Percentiles rank a stretch among this genome's conserved stretches.
phyloP scores from a whole-genome alignment of 352 stramenopile genomes.

The Pythium vanterpoolii region DNA sequence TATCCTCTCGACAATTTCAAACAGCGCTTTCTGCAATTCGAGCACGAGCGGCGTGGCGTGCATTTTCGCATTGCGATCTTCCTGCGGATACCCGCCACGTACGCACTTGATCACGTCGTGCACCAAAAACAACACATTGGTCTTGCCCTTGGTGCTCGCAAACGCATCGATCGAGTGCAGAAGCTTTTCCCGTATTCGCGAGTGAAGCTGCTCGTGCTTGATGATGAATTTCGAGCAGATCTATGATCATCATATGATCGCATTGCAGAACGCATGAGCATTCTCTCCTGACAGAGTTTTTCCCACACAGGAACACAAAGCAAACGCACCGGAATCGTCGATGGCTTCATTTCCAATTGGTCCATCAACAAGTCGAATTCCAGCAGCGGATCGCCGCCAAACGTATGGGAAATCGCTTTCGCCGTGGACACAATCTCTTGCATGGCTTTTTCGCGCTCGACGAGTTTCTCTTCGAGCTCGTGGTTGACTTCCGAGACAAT shows the following conservation, averaged over 20 bases:
- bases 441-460: constrained; percentile 76
- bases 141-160: constrained; percentile 59
- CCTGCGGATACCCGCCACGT: constrained; percentile 60
- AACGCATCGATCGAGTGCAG: constrained; percentile 59
- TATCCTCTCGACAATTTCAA: constrained; percentile 56
- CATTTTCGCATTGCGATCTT: constrained; percentile 79
- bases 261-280: neutral
- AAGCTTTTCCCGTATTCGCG: constrained; percentile 67
- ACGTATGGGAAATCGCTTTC: constrained; percentile 73
- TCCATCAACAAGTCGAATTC: constrained; percentile 85
- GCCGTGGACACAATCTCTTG: constrained; percentile 70
- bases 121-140: constrained; percentile 80
- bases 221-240: constrained; percentile 84
- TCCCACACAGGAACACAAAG: neutral
- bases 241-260: constrained; percentile 25
- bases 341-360: constrained; percentile 82
- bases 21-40: constrained; percentile 69
- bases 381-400: constrained; percentile 75
- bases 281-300: too few relatives aligned
- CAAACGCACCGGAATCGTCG: constrained; percentile 70
- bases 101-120: constrained; percentile 82
- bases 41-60: constrained; percentile 56
- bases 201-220: constrained; percentile 69
- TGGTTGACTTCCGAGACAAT: constrained; percentile 86
- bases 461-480: constrained; percentile 76